These are phyloP conservation scores for Xylariomycetidae sp. DNA, from an alignment of 2,329 filamentous ascomycete genomes.

Conservation along the genomic window DNA sequence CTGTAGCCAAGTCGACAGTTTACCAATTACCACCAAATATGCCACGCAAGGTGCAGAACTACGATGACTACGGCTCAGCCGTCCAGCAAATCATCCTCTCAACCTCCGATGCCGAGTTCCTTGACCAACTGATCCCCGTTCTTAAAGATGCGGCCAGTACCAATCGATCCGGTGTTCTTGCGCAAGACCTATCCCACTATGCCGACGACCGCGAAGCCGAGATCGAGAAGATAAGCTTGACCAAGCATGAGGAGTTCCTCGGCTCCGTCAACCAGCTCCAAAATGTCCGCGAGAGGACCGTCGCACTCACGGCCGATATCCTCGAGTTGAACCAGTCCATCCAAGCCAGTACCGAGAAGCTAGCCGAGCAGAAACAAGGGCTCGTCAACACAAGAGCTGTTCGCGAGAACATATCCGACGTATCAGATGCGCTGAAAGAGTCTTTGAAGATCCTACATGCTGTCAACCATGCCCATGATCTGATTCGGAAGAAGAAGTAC, in stretches of 20 bases:
- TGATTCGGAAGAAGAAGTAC: conserved; percentile 88
- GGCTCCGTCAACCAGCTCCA: conserved; percentile 92
- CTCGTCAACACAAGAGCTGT: conserved; percentile 89
- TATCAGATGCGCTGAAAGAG: conserved; percentile 79
- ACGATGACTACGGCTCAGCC: conserved; percentile 29
- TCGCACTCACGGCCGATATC: conserved; percentile 83
- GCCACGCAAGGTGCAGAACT: conserved; percentile 26
- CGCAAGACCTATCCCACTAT: conserved; percentile 74
- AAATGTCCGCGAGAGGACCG: conserved; percentile 82
- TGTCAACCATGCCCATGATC: conserved; percentile 89
- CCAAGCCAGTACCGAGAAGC: conserved; percentile 86
- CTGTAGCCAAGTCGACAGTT: too few species aligned
- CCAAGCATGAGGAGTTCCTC: conserved; percentile 95
- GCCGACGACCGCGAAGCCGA: conserved; percentile 81
- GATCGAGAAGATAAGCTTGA: conserved; percentile 90
- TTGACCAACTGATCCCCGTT: conserved; percentile 91
- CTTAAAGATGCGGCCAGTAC: conserved; percentile 82
- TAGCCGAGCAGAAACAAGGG: conserved; percentile 90
- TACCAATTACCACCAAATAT: too few species aligned
- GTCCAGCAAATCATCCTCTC: conserved; percentile 78
- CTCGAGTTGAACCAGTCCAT: conserved; percentile 90
- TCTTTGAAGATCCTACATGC: conserved; percentile 88
- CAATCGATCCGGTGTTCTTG: conserved; percentile 65
- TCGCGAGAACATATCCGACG: conserved; percentile 92
- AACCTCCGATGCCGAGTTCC: conserved; percentile 84